Percentiles rank a stretch among this genome's conserved stretches.
These are phyloP conservation scores for Rhododendron ovatum DNA, from an alignment of 148 eudicot species.

Conservation along the genomic window DNA sequence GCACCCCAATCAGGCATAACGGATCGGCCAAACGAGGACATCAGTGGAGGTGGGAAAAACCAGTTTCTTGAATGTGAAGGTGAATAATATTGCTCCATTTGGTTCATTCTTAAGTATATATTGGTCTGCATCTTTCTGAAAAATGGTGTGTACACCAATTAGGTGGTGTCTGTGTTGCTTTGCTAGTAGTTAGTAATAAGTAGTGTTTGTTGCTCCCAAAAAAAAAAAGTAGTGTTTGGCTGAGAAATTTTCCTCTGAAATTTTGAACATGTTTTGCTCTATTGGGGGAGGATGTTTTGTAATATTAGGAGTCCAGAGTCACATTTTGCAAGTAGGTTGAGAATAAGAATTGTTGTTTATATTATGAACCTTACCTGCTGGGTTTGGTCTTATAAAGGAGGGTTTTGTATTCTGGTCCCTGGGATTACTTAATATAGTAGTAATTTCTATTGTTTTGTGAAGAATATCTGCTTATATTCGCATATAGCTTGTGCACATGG, in stretches of 20 bases:
- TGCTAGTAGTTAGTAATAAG: background rate
- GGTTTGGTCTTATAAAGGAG: background rate
- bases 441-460: background rate
- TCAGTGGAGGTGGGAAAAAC: conserved; percentile 13
- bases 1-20: conserved; percentile 1
- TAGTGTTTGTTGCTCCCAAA: no score
- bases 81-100: background rate
- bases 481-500: background rate
- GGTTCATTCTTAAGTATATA: background rate
- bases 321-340: background rate
- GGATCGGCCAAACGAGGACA: background rate
- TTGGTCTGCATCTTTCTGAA: background rate
- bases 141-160: background rate
- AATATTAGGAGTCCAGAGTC: background rate
- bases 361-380: background rate
- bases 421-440: background rate
- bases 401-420: background rate
- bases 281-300: background rate
- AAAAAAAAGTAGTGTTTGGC: background rate
- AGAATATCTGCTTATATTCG: background rate
- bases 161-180: background rate
- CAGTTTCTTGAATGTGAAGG: conserved; percentile 4
- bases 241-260: background rate
- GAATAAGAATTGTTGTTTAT: background rate
- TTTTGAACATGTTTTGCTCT: conserved; percentile 3